Evolutionary conservation across 805 yeast species (phyloP), one percentile per base, ranked within the genome.

Genomic region (Wickerhamomyces sydowiorum): DNA sequence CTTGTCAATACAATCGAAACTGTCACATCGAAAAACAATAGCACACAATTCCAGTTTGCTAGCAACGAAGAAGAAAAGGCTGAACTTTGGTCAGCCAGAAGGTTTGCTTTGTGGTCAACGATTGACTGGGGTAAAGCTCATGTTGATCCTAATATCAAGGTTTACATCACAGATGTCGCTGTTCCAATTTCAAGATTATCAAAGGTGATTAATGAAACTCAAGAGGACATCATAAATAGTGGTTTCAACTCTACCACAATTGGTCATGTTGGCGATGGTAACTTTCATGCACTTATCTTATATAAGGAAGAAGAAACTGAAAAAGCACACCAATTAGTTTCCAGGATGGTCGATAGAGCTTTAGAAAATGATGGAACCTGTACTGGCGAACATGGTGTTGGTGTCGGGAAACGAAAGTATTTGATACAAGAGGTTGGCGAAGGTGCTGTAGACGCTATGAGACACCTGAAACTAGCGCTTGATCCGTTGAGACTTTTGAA

Each of bases 311-410:
- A 73, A 18, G 74, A 78, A 48, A 52, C 65, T 17, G 61, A 64
- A 1, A 60, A 59, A 19, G 81, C 78, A 3, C 72, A 74, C 44
- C 53, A 57, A 12, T 53, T 82, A 12, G 80, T 82, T 13, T 70
- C 72, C 22, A 67, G 75, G 39, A 79, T 86, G 83, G 84, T 83
- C 37, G 55, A 70, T 35, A 59, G 80, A 32, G 95, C 91, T 0
- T 63, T 86, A 15, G 72, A 65, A 1, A 73, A 80, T 30, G 95
- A 86, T 40, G 95, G 95, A 2, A 86, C 96, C 2, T 80, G 88
- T 50, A 82, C 89, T 5, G 95, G 95, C 28, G 95, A 86, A 55
- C 95, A 86, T 57, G 96, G 95, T 13, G 76, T 87, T 31, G 96
- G 95, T 8, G 72, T 81, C 34, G 90, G 91, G 29, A 86, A 86